Base-by-base conservation (phyloP, 441 rosid genomes). In the Arabidopsis hybrid region DNA sequence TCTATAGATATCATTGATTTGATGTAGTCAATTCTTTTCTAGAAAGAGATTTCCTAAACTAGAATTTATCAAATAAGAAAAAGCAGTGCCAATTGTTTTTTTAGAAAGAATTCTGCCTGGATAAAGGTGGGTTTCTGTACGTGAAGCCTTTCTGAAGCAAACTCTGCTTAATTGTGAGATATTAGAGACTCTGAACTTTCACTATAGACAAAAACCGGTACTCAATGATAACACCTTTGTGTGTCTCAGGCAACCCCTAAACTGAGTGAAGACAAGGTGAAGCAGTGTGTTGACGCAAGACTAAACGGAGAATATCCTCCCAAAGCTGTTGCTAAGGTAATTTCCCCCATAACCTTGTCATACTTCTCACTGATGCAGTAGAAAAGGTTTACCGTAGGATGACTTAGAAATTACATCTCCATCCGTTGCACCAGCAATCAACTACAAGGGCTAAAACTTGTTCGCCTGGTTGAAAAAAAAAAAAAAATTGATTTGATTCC, bases 241-340 rank as follows among this genome's bases (percentile, higher is more conserved):
- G 43, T 79, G 58, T 61, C 53, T 60, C 77, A 81, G 90, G 91
- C 91, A 71, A 87, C 91, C 47, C 94, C 94, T n/a, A 85, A 79
- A 85, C 85, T 87, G 40, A 65, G 86, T 69, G 94, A 89, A 83
- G 88, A 89, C 78, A 86, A 83, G 77, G 88, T 86, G 78, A 84
- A 80, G 79, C 88, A 80, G 69, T 89, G 91, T 21, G 82, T 84
- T 51, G 91, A 86, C 83, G 84, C 75, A 31, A 84, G 83, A 72
- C 85, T 89, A 32, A 74, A 69, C 42, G 90, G 84, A 65, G 85
- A 85, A 7, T 87, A 81, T 79, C 94, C 88, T 55, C 74, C 85
- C 50, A 86, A 87, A 71, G 91, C 88, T 70, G 87, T 81, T 60
- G 94, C 90, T 63, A 86, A 86, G 90, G 89, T 86, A 81, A 49